Evolutionary conservation across 768 basidiomycete genomes (phyloP), one percentile per base, ranked within the genome.

Genomic region (Xanthoconium purpureum): DNA sequence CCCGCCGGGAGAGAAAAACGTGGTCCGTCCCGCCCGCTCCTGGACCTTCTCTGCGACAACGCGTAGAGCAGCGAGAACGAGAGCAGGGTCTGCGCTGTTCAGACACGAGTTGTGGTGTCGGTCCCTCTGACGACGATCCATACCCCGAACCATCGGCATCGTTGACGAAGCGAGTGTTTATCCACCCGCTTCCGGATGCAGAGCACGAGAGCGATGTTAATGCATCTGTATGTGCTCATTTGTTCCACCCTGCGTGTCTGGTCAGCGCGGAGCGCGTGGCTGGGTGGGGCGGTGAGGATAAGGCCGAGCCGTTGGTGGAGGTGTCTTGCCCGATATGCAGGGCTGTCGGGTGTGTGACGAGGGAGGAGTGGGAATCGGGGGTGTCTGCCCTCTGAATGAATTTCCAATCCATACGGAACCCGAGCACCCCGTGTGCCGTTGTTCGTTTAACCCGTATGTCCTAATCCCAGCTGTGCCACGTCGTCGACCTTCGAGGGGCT

Each of bases 271-370:
- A 75, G 77, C 83, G 83, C 57, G 85, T 76, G 15, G 80, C 85
- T 13, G 75, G 85, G n/a, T 81, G 80, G 73, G 86, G 84, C 24
- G 78, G 74, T 13, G 78, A 81, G 51, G 77, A 74, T 35, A 70
- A 67, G 52, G 69, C 75, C 44, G 69, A 66, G 24, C 69, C 66
- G 14, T 64, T 66, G 20, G 82, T 89, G 0, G 83, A 87, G 66
- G 87, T 90, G n/a, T 80, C 82, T 17, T 91, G 90, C 68, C 85
- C 88, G 1, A 79, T 87, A 8, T 92, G 90, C 64, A 70, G 88
- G 47, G 78, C 78, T 38, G 75, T 76, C n/a, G 90, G 90, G 15
- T 75, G 71, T 54, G 78, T 91, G 18, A 74, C 76, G 36, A 78
- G 77, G 66, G 73, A 67, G 14, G 87, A 87, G 43, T 92, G 89